Evolutionary conservation across 257 asterid species (phyloP).

Genomic region (Petunia axillaris): DNA sequence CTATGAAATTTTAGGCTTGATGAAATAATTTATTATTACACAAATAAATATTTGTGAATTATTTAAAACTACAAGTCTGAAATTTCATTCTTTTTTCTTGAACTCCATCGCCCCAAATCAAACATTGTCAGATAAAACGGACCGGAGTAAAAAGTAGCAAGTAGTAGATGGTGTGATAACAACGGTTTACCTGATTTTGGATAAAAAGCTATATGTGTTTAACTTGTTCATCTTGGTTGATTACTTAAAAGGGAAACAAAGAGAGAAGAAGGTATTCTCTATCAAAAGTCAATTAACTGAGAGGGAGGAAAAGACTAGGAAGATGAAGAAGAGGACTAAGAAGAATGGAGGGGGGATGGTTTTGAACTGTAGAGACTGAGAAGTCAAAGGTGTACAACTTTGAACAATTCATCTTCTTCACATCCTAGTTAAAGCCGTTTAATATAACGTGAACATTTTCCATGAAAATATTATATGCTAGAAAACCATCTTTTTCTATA

Average conservation of each 20-base stretch:
- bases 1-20: too few relatives aligned
- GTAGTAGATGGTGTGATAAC: too few relatives aligned
- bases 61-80: too few relatives aligned
- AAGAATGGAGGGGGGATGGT: background rate
- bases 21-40: too few relatives aligned
- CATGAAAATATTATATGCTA: too few relatives aligned
- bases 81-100: too few relatives aligned
- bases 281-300: background rate
- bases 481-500: background rate
- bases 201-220: background rate
- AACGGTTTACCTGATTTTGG: too few relatives aligned
- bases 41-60: too few relatives aligned
- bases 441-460: too few relatives aligned
- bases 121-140: too few relatives aligned
- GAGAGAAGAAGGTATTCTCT: background rate
- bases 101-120: too few relatives aligned
- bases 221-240: background rate
- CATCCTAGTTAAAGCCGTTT: background rate
- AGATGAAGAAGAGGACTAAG: background rate
- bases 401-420: background rate
- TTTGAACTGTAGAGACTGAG: background rate
- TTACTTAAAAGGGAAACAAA: background rate
- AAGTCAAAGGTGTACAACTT: conserved; percentile 15
- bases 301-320: background rate
- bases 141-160: too few relatives aligned